Conservation (phyloP, 345 rosid genomes). For the Citrus cavaleriei region DNA sequence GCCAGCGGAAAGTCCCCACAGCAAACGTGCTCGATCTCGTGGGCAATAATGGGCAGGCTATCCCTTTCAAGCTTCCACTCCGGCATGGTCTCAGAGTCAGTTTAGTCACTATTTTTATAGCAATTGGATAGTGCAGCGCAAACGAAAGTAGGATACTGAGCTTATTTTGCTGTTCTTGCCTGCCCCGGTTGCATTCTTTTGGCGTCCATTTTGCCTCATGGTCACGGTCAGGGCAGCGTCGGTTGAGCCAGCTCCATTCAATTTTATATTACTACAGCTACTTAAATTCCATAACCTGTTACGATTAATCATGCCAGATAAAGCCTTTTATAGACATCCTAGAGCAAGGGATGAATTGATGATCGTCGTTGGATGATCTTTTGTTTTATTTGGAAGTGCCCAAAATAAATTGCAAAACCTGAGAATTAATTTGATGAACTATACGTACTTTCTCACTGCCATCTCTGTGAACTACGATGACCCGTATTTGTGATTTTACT, state of each 20-base stretch:
- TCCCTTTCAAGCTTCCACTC: constrained; percentile 47
- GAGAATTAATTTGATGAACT: no score
- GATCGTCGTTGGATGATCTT: no score
- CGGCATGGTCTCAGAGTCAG: constrained; percentile 33
- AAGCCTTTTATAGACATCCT: constrained; percentile 6
- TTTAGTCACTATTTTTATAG: constrained; percentile 35
- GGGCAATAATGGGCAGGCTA: constrained; percentile 32
- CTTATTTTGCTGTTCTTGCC: background rate
- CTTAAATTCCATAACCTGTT: background rate
- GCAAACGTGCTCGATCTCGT: constrained; percentile 41
- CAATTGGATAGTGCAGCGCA: constrained; percentile 64
- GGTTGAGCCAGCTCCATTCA: constrained; percentile 10
- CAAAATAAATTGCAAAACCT: no score
- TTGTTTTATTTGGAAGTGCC: no score
- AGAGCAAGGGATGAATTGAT: background rate
- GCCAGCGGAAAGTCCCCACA: constrained; percentile 60
- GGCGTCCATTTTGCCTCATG: background rate
- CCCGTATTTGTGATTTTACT: background rate
- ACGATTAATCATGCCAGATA: background rate
- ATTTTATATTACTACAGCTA: background rate
- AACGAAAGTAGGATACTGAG: constrained; percentile 25
- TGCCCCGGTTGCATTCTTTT: no score
- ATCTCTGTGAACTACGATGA: background rate
- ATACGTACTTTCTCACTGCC: background rate
- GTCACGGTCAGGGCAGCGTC: background rate